Evolutionary conservation across 441 rosid species (phyloP).

Genomic region (Melastoma candidum): DNA sequence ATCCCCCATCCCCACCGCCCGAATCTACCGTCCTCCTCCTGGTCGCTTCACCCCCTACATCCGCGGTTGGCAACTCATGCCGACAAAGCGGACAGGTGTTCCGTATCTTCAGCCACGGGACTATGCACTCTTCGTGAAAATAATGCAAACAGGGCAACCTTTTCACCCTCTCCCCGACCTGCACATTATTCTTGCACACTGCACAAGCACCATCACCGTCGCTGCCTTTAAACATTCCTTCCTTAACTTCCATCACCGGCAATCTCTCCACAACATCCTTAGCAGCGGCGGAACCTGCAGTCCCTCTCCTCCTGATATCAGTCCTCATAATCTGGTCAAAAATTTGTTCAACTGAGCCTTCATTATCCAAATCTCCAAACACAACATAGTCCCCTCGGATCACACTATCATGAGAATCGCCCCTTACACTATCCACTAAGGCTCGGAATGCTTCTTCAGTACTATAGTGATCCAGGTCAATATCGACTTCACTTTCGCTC

Average conservation of each 20-base stretch:
- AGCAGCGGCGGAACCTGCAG: background rate
- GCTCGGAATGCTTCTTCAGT: no score
- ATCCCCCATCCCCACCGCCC: background rate
- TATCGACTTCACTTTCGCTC: no score
- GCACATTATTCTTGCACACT: slow-evolving; percentile 3
- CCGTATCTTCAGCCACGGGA: slow-evolving; percentile 6
- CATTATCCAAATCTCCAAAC: background rate
- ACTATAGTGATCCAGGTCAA: no score
- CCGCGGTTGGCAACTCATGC: slow-evolving; percentile 1
- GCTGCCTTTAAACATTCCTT: background rate
- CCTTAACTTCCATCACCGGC: slow-evolving; percentile 1
- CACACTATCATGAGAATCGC: background rate
- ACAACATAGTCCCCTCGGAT: slow-evolving; percentile 2
- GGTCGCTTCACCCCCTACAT: background rate
- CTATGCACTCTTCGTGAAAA: slow-evolving; percentile 6
- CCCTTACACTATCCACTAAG: no score
- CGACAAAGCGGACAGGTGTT: slow-evolving; percentile 5
- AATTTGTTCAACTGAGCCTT: no score
- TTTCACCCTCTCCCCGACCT: slow-evolving; percentile 1
- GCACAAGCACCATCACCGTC: slow-evolving; percentile 3
- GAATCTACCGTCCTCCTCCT: background rate
- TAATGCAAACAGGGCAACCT: slow-evolving; percentile 3
- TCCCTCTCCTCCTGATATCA: background rate
- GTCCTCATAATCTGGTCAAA: background rate
- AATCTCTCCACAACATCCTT: background rate